A percentile compares a stretch with the other conserved stretches of the same genome.
Evolutionary conservation across 352 stramenopile species (phyloP).

Genomic region (Sclerospora graminicola): DNA sequence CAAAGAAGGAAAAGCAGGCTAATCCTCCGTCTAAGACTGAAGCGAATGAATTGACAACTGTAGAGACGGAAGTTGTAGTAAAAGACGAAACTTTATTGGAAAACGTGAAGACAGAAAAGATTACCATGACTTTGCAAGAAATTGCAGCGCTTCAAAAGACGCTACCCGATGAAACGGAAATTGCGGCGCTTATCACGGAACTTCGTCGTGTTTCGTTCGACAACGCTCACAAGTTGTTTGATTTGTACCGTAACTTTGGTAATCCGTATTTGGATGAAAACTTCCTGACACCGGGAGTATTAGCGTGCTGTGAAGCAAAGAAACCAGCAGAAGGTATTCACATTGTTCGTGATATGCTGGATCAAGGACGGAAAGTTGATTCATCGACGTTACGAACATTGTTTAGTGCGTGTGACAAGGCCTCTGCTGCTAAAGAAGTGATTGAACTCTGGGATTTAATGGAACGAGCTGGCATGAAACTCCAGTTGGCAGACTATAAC

Average conservation of each 20-base stretch:
- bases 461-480: constrained; percentile 43
- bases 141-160: constrained; percentile 69
- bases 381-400: constrained; percentile 56
- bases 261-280: constrained; percentile 78
- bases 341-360: constrained; percentile 78
- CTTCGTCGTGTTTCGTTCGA: constrained; percentile 63
- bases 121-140: constrained; percentile 62
- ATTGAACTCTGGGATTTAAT: constrained; percentile 69
- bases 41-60: not conserved
- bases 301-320: constrained; percentile 69
- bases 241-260: constrained; percentile 80
- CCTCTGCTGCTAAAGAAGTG: constrained; percentile 43
- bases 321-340: constrained; percentile 59
- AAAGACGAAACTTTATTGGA: constrained; percentile 23
- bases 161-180: constrained; percentile 51
- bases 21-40: not conserved
- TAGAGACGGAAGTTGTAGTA: constrained; percentile 10
- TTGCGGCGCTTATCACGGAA: constrained; percentile 44
- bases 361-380: constrained; percentile 78
- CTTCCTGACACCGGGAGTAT: constrained; percentile 68
- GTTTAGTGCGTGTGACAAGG: constrained; percentile 63
- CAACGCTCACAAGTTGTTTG: constrained; percentile 68
- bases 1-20: constrained; percentile 7
- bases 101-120: constrained; percentile 42
- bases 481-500: constrained; percentile 52